Base-by-base conservation (phyloP, 1,284 basidiomycete species). In the Ceratobasidium theobromae region DNA sequence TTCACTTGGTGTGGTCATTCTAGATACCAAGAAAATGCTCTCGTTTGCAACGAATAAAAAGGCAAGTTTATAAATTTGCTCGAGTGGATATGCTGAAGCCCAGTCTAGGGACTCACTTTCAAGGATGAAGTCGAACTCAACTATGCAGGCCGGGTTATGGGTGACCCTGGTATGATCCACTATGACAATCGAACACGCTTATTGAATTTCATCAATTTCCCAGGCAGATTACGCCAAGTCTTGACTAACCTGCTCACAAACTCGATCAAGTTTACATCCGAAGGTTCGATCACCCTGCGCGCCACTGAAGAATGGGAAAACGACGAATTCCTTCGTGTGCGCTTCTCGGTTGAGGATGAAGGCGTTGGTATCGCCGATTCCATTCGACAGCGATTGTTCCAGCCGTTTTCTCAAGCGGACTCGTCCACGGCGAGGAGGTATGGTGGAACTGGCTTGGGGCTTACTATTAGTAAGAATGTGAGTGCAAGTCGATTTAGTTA, bases 21-120 rank as follows among this genome's bases (percentile, higher is more conserved):
- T 58, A 25, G 65, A 67, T 41, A 57, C 65, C 16, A 66, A 62
- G 30, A 62, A 66, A 32, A 55, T 66, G 53, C 48, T 66, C 18
- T 54, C 65, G 23, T 54, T 66, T 35, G 65, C 65, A 27, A 51
- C 65, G 5, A 27, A 41, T 1, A 67, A 67, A 52, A 67, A 67
- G 53, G 65, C 40, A 14, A 38, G 18, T 28, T 14, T 33, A 32
- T 48, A 11, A 5, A 33, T 45, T 25, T 52, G 8, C 49, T 32
- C 49, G 1, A 5, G 4, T 0, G 23, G 21, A 23, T 28, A 11
- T 2, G 11, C 5, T 5, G 5, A 27, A 16, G 32, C 5, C 18
- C 28, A 18, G n/a, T n/a, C n/a, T 21, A 64, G 60, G 60, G 60
- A 18, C 38, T 64, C 8, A 64, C 38, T 1, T 64, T 64, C 28